Percentiles rank a stretch among this genome's conserved stretches.
These are phyloP conservation scores for Stagonosporopsis cucurbitacearum DNA, from an alignment of 2,329 filamentous ascomycete species.

Conservation along the genomic window DNA sequence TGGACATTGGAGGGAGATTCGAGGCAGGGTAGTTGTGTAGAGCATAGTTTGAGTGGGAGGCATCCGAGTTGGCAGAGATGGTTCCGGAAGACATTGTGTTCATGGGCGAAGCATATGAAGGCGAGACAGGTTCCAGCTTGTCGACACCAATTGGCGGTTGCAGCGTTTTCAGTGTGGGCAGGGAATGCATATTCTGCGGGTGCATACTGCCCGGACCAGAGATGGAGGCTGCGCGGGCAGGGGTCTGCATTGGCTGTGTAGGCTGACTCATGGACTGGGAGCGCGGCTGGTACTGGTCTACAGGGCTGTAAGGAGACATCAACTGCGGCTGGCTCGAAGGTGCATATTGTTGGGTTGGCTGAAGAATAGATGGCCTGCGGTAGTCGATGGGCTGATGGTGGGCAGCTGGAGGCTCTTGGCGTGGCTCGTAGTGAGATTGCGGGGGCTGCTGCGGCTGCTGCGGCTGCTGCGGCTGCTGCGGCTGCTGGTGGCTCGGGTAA, in stretches of 20 bases:
- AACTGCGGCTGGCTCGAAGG: conserved; percentile 38
- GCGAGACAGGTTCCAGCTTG: conserved; percentile 54
- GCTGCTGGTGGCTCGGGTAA: conserved; percentile 45
- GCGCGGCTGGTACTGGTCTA: conserved; percentile 48
- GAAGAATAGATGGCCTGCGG: conserved; percentile 50
- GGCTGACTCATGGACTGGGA: conserved; percentile 47
- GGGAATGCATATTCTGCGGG: conserved; percentile 42
- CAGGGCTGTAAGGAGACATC: conserved; percentile 43
- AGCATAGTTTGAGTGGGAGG: conserved; percentile 34
- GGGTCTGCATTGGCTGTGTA: conserved; percentile 42
- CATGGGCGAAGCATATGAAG: conserved; percentile 50
- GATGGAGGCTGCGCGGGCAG: conserved; percentile 40
- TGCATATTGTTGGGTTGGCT: conserved; percentile 45
- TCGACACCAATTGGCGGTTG: conserved; percentile 41
- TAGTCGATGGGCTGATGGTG: conserved; percentile 49
- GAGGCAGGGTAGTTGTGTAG: conserved; percentile 36
- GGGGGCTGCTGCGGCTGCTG: conserved; percentile 43
- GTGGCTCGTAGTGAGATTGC: conserved; percentile 49
- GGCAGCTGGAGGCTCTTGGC: conserved; percentile 49
- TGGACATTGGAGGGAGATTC: conserved; percentile 33
- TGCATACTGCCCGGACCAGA: conserved; percentile 37
- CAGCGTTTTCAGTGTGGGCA: conserved; percentile 54
- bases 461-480: conserved; percentile 31
- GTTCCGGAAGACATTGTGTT: conserved; percentile 37
- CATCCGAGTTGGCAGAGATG: conserved; percentile 45